Conservation (phyloP, 176 grass and related monocot species). For the Thinopyrum elongatum region DNA sequence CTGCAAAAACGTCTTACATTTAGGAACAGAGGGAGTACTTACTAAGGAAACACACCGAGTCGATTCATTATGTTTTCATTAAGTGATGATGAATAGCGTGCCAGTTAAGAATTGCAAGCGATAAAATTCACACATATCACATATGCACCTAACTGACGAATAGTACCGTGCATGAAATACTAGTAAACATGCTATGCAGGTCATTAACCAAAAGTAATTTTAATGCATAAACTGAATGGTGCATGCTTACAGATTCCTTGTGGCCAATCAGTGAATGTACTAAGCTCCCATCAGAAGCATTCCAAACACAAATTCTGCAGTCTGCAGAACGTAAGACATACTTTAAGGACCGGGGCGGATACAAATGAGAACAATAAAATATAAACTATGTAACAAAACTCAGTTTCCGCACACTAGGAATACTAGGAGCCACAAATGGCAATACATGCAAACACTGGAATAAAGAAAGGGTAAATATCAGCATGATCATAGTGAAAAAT, state of each 20-base stretch:
- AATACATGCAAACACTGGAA: slow-evolving; percentile 19
- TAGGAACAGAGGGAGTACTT: background rate
- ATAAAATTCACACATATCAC: background rate
- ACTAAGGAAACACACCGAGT: background rate
- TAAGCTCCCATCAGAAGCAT: slow-evolving; percentile 98
- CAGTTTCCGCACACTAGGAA: background rate
- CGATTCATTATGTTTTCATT: slow-evolving; percentile 11
- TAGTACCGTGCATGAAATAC: background rate
- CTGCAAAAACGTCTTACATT: no score
- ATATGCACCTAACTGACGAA: slow-evolving; percentile 1
- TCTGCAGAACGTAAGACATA: slow-evolving; percentile 49
- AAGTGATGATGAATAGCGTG: background rate
- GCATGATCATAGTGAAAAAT: slow-evolving; percentile 22
- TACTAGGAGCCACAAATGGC: slow-evolving; percentile 8
- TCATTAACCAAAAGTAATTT: background rate
- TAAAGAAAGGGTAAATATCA: background rate
- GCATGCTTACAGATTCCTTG: slow-evolving; percentile 76
- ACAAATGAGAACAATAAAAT: background rate
- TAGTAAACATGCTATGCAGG: slow-evolving; percentile 1
- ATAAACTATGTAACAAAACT: slow-evolving; percentile 9
- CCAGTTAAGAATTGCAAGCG: background rate
- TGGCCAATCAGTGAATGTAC: slow-evolving; percentile 98
- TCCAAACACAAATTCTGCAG: slow-evolving; percentile 99
- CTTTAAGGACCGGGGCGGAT: slow-evolving; percentile 1
- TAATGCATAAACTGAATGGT: slow-evolving; percentile 11